These are phyloP conservation scores for Suillus hirtellus DNA, from an alignment of 768 basidiomycete species.

Conservation along the genomic window DNA sequence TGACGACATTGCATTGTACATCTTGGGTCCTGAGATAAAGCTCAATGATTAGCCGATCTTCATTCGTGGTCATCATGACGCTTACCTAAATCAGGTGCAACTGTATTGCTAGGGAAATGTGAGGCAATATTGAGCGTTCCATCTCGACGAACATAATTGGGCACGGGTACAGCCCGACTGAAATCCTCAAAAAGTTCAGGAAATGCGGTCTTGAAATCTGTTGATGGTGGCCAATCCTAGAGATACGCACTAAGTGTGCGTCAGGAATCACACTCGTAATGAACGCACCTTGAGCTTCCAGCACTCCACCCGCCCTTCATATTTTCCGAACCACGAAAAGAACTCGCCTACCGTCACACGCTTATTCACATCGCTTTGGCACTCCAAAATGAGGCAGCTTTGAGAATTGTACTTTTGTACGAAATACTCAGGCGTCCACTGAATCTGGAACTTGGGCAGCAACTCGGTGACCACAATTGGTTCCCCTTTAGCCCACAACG, in stretches of 20 bases:
- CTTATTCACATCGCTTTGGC: conserved; percentile 68
- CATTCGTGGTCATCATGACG: conserved; percentile 18
- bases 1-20: conserved; percentile 90
- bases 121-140: conserved; percentile 87
- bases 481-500: conserved; percentile 71
- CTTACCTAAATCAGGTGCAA: conserved; percentile 80
- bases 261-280: neutral
- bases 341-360: conserved; percentile 73
- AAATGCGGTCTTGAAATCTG: conserved; percentile 81
- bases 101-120: conserved; percentile 79
- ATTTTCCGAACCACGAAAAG: conserved; percentile 75
- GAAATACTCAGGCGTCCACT: conserved; percentile 87
- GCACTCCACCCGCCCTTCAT: conserved; percentile 53
- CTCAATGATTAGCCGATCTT: neutral
- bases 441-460: conserved; percentile 56
- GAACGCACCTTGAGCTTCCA: conserved; percentile 74
- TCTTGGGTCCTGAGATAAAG: conserved; percentile 75
- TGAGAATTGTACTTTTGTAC: conserved; percentile 63
- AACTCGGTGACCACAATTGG: conserved; percentile 79
- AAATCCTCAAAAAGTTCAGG: conserved; percentile 90
- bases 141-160: conserved; percentile 88
- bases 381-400: conserved; percentile 75
- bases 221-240: conserved; percentile 93
- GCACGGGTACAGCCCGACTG: conserved; percentile 77
- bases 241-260: conserved; percentile 13